Evolutionary conservation across 2,329 filamentous ascomycete genomes (phyloP).

Genomic region (Phaeophleospora eucalypticola): DNA sequence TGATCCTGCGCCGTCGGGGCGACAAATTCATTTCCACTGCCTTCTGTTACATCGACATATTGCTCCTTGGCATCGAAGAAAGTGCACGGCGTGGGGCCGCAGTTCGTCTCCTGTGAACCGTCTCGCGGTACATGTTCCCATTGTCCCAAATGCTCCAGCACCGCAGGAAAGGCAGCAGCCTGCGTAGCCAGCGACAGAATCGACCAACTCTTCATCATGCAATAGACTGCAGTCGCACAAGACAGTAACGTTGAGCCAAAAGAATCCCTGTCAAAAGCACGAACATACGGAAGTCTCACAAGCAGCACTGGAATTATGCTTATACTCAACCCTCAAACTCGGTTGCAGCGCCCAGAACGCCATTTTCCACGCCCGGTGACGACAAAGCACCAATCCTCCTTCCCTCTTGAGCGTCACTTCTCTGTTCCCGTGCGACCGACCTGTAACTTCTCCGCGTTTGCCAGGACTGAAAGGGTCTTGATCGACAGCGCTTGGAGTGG

Average conservation of each 20-base stretch:
- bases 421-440: not conserved
- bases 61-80: slow-evolving; percentile 30
- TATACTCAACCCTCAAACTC: not conserved
- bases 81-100: slow-evolving; percentile 7
- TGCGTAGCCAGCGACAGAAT: not conserved
- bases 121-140: not conserved
- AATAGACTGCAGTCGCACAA: no score
- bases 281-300: not conserved
- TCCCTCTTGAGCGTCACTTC: not conserved
- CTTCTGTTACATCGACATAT: slow-evolving; percentile 21
- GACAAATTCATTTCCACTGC: slow-evolving; percentile 27
- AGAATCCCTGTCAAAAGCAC: no score
- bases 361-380: no score
- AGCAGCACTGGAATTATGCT: not conserved
- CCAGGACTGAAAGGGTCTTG: not conserved
- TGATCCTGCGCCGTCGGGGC: slow-evolving; percentile 25
- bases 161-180: not conserved
- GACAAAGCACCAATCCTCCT: no score
- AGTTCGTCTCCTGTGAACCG: not conserved
- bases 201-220: not conserved
- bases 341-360: not conserved
- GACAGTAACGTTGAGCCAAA: no score
- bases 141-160: not conserved
- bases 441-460: not conserved
- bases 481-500: not conserved